These are phyloP conservation scores for Hapsidospora chrysogenum DNA, from an alignment of 495 filamentous ascomycete species.

Conservation along the genomic window DNA sequence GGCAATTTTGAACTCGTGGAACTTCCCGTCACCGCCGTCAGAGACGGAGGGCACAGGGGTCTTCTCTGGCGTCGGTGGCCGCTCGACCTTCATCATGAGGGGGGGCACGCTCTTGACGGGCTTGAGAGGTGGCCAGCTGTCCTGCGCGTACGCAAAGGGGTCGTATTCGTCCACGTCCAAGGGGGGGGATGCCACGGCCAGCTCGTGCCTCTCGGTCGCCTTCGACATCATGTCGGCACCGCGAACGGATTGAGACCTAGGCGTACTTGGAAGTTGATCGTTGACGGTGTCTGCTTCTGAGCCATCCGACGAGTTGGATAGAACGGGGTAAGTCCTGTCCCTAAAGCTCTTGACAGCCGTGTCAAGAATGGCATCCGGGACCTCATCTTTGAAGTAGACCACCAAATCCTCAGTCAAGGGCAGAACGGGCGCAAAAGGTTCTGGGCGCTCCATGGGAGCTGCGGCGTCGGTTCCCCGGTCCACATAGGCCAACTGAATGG, in stretches of 20 bases:
- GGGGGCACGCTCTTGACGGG: not conserved
- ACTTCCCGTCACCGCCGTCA: slow-evolving; percentile 5
- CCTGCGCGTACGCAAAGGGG: slow-evolving; percentile 11
- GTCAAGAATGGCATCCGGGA: slow-evolving; percentile 11
- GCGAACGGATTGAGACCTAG: not conserved
- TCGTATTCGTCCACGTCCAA: slow-evolving; percentile 13
- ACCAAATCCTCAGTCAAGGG: slow-evolving; percentile 26
- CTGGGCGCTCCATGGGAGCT: slow-evolving; percentile 1
- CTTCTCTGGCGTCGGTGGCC: slow-evolving; percentile 11
- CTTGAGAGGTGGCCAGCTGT: not conserved
- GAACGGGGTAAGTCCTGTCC: slow-evolving; percentile 10
- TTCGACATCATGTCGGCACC: not conserved
- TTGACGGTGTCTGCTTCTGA: slow-evolving; percentile 2
- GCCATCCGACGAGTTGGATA: slow-evolving; percentile 1
- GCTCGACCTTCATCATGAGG: not conserved
- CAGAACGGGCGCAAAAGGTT: slow-evolving; percentile 14
- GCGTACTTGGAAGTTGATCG: slow-evolving; percentile 1
- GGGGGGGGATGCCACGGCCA: not conserved
- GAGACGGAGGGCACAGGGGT: slow-evolving; percentile 5
- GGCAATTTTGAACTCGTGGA: slow-evolving; percentile 17
- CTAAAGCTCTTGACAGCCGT: slow-evolving; percentile 15
- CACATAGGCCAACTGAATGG: not conserved
- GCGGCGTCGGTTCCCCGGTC: slow-evolving; percentile 7
- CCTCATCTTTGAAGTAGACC: slow-evolving; percentile 17
- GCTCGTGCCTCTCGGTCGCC: not conserved